Evolutionary conservation across 768 basidiomycete species (phyloP).

Genomic region (Kwoniella europaea): DNA sequence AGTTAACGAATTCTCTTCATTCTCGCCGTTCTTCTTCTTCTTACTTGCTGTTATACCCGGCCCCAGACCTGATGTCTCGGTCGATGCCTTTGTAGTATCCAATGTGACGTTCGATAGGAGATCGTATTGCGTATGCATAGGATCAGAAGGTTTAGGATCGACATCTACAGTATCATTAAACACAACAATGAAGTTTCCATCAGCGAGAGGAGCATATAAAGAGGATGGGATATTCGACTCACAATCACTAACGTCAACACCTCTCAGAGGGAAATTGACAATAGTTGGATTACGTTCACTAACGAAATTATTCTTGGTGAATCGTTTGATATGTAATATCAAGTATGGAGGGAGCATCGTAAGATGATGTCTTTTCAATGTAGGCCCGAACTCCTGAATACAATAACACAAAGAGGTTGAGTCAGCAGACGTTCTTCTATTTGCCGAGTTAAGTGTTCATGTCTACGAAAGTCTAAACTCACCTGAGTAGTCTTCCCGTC

Average conservation of each 20-base stretch:
- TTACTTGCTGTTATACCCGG: conserved; percentile 43
- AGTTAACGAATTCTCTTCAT: conserved; percentile 82
- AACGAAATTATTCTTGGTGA: conserved; percentile 93
- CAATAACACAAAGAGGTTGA: too few relatives aligned
- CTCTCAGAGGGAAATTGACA: conserved; percentile 92
- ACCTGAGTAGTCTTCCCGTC: conserved; percentile 90
- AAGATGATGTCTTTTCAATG: conserved; percentile 83
- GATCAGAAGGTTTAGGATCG: conserved; percentile 65
- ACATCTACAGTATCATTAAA: conserved; percentile 66
- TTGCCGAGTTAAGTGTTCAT: too few relatives aligned
- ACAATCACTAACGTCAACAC: conserved; percentile 93
- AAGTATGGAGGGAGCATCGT: conserved; percentile 87
- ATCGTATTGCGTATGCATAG: conserved; percentile 79
- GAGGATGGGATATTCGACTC: conserved; percentile 56
- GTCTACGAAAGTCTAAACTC: conserved; percentile 29
- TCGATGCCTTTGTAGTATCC: conserved; percentile 94
- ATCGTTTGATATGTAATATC: conserved; percentile 92
- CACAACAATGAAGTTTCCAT: too few relatives aligned
- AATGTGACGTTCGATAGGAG: conserved; percentile 94
- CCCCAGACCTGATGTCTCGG: conserved; percentile 61
- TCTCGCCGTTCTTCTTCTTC: conserved; percentile 34
- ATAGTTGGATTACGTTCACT: conserved; percentile 99
- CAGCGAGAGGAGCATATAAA: neutral
- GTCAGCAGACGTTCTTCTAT: neutral
- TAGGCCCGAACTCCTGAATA: conserved; percentile 77